These are phyloP conservation scores for Panellus pusillus DNA, from an alignment of 768 basidiomycete species.

Conservation along the genomic window DNA sequence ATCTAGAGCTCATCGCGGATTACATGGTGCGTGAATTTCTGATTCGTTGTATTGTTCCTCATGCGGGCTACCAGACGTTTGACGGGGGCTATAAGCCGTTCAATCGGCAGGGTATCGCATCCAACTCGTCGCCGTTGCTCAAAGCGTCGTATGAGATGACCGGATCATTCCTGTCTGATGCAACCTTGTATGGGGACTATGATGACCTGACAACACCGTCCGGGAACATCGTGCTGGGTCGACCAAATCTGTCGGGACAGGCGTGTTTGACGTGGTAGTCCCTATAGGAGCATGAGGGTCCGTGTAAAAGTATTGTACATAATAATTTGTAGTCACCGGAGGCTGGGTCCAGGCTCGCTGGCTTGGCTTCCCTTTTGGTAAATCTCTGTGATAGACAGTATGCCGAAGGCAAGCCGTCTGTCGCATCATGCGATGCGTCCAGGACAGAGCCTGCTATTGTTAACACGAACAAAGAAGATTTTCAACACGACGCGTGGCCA, in stretches of 20 bases:
- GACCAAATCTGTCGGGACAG: conserved; percentile 89
- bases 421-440: too few relatives aligned
- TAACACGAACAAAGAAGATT: too few relatives aligned
- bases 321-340: not conserved
- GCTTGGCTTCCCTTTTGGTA: not conserved
- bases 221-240: conserved; percentile 87
- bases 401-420: too few relatives aligned
- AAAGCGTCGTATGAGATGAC: conserved; percentile 99
- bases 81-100: conserved; percentile 98
- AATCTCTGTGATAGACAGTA: not conserved
- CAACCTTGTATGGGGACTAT: conserved; percentile 92
- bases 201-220: conserved; percentile 91
- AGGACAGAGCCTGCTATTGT: too few relatives aligned
- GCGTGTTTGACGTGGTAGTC: conserved; percentile 87
- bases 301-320: not conserved
- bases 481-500: too few relatives aligned
- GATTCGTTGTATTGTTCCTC: not conserved
- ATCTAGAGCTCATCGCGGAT: conserved; percentile 96
- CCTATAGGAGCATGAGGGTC: conserved; percentile 30
- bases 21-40: conserved; percentile 78
- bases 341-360: not conserved
- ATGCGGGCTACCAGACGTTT: conserved; percentile 68
- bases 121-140: conserved; percentile 91
- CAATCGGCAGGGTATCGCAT: conserved; percentile 92
- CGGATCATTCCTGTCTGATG: conserved; percentile 89